phyloP scores from a whole-genome alignment of 176 grass and related monocot species.

The Musa acuminata region DNA sequence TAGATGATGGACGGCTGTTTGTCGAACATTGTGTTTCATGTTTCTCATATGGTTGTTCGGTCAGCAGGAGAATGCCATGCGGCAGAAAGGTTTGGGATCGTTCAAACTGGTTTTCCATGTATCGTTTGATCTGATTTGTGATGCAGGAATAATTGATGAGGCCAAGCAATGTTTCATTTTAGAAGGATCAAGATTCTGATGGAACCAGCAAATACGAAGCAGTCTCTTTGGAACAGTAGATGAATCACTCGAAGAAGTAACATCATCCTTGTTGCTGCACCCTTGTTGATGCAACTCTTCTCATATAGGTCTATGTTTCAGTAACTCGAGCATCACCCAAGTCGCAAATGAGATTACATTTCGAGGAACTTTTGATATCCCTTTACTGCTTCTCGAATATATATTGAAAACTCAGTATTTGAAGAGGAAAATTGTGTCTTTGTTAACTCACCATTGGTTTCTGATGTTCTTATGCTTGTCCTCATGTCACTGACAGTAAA shows the following conservation, averaged over 20 bases:
- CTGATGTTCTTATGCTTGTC: neutral
- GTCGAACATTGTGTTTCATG: slow-evolving; percentile 72
- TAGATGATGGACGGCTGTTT: slow-evolving; percentile 49
- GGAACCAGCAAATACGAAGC: slow-evolving; percentile 60
- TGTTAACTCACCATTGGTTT: neutral
- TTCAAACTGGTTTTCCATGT: slow-evolving; percentile 69
- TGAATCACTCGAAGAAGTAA: neutral
- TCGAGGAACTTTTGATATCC: too few species aligned
- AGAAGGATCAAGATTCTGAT: slow-evolving; percentile 80
- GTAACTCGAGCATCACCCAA: too few species aligned
- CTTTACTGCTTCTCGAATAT: neutral
- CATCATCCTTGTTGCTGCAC: neutral
- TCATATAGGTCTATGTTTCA: too few species aligned
- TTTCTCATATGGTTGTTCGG: slow-evolving; percentile 66
- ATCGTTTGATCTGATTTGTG: slow-evolving; percentile 68
- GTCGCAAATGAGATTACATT: too few species aligned
- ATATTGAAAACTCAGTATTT: neutral
- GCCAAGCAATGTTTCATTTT: slow-evolving; percentile 52
- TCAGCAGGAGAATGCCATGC: slow-evolving; percentile 56
- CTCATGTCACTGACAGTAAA: neutral
- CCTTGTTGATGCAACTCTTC: neutral
- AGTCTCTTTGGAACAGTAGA: slow-evolving; percentile 30
- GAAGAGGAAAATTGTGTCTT: neutral
- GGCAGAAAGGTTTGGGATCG: slow-evolving; percentile 52
- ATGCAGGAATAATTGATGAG: slow-evolving; percentile 65